Percentiles rank a stretch among this genome's conserved stretches.
Conservation (phyloP, 176 grass and related monocot genomes). For the Triticum dicoccoides region DNA sequence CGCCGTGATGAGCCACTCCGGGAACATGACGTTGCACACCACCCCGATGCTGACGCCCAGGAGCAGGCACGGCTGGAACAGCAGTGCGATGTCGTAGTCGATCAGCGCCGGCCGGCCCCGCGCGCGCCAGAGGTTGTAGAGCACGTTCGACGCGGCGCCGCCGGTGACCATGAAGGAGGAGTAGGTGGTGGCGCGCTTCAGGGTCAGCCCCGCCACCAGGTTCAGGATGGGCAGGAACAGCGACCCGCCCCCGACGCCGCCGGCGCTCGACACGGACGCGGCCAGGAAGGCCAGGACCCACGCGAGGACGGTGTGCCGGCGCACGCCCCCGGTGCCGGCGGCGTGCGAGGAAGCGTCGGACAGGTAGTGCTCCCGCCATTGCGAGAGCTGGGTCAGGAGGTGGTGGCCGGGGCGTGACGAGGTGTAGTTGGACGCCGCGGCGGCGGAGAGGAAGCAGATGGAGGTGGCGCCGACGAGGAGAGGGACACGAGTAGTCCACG, state of each 20-base stretch:
- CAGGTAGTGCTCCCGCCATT: constrained; percentile 46
- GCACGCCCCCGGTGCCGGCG: not conserved
- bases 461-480: constrained; percentile 26
- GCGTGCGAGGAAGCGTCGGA: not conserved
- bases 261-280: constrained; percentile 62
- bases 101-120: constrained; percentile 21
- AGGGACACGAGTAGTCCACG: constrained; percentile 1
- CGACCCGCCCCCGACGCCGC: constrained; percentile 68
- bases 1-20: constrained; percentile 84
- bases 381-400: constrained; percentile 29
- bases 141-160: constrained; percentile 58
- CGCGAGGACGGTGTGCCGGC: constrained; percentile 15
- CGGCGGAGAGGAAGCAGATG: constrained; percentile 19
- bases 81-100: constrained; percentile 70
- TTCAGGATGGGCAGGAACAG: constrained; percentile 83
- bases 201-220: constrained; percentile 50
- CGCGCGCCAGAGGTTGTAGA: constrained; percentile 52
- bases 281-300: constrained; percentile 63
- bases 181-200: constrained; percentile 61
- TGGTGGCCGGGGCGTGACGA: not conserved
- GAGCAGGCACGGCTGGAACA: constrained; percentile 73
- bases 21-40: constrained; percentile 74
- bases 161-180: constrained; percentile 81
- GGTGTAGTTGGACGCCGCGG: constrained; percentile 28
- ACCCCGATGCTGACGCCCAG: constrained; percentile 84